phyloP scores from a whole-genome alignment of 345 rosid genomes.

The Gynandropsis gynandra region DNA sequence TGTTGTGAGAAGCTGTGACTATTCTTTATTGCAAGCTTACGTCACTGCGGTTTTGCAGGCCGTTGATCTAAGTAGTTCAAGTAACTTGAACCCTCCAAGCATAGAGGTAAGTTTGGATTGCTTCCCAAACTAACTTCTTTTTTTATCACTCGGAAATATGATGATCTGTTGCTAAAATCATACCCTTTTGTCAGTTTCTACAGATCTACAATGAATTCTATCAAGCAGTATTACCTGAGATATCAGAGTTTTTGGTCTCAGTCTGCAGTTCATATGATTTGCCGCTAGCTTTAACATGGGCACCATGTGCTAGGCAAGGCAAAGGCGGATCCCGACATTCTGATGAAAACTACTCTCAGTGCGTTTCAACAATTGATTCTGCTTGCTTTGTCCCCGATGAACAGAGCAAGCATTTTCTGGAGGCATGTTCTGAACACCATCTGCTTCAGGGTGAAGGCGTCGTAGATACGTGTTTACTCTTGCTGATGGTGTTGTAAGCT shows the following conservation, averaged over 20 bases:
- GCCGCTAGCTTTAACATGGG: constrained; percentile 89
- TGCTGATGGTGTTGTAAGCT: too few relatives aligned
- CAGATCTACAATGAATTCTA: constrained; percentile 46
- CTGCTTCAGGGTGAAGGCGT: constrained; percentile 69
- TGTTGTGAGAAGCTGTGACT: constrained; percentile 6
- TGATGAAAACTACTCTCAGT: constrained; percentile 50
- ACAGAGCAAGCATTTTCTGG: constrained; percentile 39
- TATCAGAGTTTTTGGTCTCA: constrained; percentile 41
- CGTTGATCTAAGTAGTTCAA: constrained; percentile 72
- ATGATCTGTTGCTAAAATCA: background rate
- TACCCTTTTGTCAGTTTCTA: constrained; percentile 23
- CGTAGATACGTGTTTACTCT: too few relatives aligned
- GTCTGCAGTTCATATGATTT: constrained; percentile 53
- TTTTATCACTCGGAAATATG: constrained; percentile 4
- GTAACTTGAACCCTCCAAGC: constrained; percentile 39
- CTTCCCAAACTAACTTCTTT: constrained; percentile 11
- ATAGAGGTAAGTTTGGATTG: constrained; percentile 39
- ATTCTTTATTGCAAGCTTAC: constrained; percentile 21
- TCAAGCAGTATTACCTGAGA: constrained; percentile 50
- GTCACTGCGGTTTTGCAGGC: constrained; percentile 43
- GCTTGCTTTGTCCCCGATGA: constrained; percentile 58
- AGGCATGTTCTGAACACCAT: constrained; percentile 84
- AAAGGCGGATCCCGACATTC: constrained; percentile 68
- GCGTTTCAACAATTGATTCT: constrained; percentile 60
- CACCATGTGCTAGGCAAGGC: constrained; percentile 54